Evolutionary conservation across 148 eudicot species (phyloP), one percentile per base, ranked within the genome.

Genomic region (Suaeda aralocaspica): DNA sequence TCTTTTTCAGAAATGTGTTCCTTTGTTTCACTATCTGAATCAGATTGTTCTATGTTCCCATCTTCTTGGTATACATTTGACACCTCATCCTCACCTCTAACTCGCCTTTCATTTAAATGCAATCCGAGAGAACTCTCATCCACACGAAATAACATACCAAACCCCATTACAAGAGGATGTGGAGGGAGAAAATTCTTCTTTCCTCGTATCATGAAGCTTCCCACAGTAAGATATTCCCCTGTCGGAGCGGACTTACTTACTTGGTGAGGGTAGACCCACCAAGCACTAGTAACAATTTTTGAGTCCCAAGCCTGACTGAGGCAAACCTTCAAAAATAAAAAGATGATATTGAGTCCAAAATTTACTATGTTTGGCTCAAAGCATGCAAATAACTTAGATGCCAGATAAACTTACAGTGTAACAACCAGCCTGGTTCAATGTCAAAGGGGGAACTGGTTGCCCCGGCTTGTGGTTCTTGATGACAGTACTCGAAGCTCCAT

Each of bases 201-300:
- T 70, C 98, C 98, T 72, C 98, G 96, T 66, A 94, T 87, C 97
- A 94, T 94, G 85, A 94, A 94, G 80, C 97, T 94, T 72, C 97
- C 98, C 48, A 89, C 96, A 46, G 98, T 91, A 64, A 94, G 96
- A 84, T 94, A 94, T 77, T 94, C 98, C 52, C 98, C 97, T 0
- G 97, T 94, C 28, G 98, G 98, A 75, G 98, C 98, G 70, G 98
- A 89, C 83, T 94, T 94, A 68, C 92, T 89, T 68, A 94, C 98
- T 80, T 94, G 98, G 80, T 91, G 85, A 82, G 98, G 98, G 68
- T 91, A 94, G 63, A 94, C 98, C 98, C 98, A 94, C 98, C 98
- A 94, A 72, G 98, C 98, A 86, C 98, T 94, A 21, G 98, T 94
- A 28, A 94, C 97, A 72, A 94, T 94, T 84, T 94, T 94, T 58